Evolutionary conservation across 176 grass and related monocot genomes (phyloP).

Genomic region (Bromus sterilis): DNA sequence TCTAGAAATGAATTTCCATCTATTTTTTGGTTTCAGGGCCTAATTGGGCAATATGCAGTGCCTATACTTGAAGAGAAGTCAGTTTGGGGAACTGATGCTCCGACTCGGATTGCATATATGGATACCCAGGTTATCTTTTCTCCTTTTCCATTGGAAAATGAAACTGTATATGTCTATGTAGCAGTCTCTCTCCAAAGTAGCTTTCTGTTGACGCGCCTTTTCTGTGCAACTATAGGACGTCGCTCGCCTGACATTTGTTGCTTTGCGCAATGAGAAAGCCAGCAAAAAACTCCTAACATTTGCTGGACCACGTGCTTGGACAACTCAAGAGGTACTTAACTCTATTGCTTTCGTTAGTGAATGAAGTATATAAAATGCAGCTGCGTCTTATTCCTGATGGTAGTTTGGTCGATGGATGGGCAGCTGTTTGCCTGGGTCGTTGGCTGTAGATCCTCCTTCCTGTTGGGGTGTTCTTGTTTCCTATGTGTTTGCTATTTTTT

Average conservation of each 20-base stretch:
- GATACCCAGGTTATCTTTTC: slow-evolving; percentile 71
- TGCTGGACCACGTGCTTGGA: slow-evolving; percentile 98
- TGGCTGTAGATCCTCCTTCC: no score
- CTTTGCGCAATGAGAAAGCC: slow-evolving; percentile 73
- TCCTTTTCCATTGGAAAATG: slow-evolving; percentile 1
- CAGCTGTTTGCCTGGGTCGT: no score
- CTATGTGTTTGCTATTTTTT: no score
- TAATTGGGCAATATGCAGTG: slow-evolving; percentile 98
- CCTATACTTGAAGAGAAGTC: slow-evolving; percentile 99
- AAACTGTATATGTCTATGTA: background rate
- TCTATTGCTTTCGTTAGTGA: background rate
- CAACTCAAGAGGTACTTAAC: slow-evolving; percentile 91
- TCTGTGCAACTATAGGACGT: slow-evolving; percentile 57
- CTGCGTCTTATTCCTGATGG: no score
- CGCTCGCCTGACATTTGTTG: slow-evolving; percentile 89
- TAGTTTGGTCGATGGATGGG: no score
- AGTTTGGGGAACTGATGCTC: slow-evolving; percentile 99
- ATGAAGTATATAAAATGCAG: background rate
- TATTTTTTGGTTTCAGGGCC: slow-evolving; percentile 44
- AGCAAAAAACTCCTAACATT: slow-evolving; percentile 76
- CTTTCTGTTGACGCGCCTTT: slow-evolving; percentile 23
- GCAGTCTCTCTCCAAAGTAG: background rate
- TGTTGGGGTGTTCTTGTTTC: no score
- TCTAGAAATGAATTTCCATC: slow-evolving; percentile 12
- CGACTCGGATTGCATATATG: slow-evolving; percentile 97